Base-by-base conservation (phyloP, 2,329 filamentous ascomycete species). In the Scedosporium aurantiacum region DNA sequence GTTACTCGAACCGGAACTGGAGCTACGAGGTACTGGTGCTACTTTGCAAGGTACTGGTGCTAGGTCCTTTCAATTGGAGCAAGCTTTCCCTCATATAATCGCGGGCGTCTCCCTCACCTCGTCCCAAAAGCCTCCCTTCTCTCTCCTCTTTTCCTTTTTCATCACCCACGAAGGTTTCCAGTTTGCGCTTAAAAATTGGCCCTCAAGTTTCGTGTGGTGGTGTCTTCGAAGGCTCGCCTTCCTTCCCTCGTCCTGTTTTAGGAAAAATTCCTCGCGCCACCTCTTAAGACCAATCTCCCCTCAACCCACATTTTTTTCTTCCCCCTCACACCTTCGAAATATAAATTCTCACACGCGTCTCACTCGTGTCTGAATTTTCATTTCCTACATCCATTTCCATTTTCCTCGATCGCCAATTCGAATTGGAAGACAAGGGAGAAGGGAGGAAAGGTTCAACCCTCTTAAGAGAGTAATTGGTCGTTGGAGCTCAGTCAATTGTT, bases 101-200 rank as follows among this genome's bases (percentile, higher is more conserved):
- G 37, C 59, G 55, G 56, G 58, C 50, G 43, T 50, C 58, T 45
- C 58, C 58, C 57, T 45, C 58, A 21, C 50, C 58, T 21, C 23
- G 23, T 60, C 43, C 58, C 58, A 60, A 41, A 18, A 10, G 14
- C 41, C 58, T 47, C 47, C 37, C 60, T 57, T 47, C 41, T 63
- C 63, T 65, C 32, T 63, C 60, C 67, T 67, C 69, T 68, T 70
- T 70, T 70, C 71, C 71, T 68, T 70, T 66, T 67, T 69, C 72
- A 68, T 74, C 74, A 79, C 78, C 78, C 77, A 78, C 77, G 78
- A 77, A 78, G 78, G 78, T 70, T 74, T 74, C 72, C 63, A 61
- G 62, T 64, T 63, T 65, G 50, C 32, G 50, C 63, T 66, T 64
- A 58, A 56, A 61, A 61, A 61, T 63, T 63, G 64, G 70, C 74